Percentiles rank a stretch among this genome's conserved stretches.
Conservation (phyloP, 2,329 filamentous ascomycete species). For the Ceratocystis cubensis region DNA sequence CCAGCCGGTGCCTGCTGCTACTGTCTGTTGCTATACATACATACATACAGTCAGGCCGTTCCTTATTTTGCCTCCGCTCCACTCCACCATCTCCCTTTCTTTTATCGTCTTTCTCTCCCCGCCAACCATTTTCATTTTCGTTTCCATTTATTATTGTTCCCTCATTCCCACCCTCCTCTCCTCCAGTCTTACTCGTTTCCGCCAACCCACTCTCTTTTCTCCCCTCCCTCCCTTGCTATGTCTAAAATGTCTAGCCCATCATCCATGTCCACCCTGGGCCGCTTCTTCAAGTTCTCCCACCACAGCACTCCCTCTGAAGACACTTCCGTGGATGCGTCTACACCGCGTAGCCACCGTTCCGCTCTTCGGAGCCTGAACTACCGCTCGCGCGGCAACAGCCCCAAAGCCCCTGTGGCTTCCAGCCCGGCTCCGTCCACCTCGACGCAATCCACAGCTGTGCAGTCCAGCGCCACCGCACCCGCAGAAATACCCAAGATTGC, state of each 20-base stretch:
- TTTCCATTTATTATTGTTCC: not conserved
- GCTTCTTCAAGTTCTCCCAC: slow-evolving; percentile 9
- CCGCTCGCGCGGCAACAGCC: slow-evolving; percentile 2
- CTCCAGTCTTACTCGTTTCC: not conserved
- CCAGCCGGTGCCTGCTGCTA: not conserved
- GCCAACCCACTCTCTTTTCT: not conserved
- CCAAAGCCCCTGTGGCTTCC: not conserved
- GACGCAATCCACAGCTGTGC: not conserved
- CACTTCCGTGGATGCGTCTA: slow-evolving; percentile 5
- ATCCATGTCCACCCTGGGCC: slow-evolving; percentile 5
- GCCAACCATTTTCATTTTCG: not conserved
- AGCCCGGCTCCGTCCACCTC: not conserved
- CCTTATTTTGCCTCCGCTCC: not conserved
- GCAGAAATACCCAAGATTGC: not conserved
- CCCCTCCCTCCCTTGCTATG: not conserved
- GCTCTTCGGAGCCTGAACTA: slow-evolving; percentile 11
- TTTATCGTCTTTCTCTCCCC: not conserved
- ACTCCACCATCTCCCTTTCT: not conserved
- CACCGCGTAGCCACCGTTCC: slow-evolving; percentile 15
- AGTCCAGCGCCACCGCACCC: not conserved
- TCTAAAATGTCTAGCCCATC: slow-evolving; percentile 7
- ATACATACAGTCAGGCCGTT: not conserved
- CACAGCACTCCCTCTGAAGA: slow-evolving; percentile 2
- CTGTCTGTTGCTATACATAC: not conserved
- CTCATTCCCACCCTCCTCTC: not conserved